phyloP scores from a whole-genome alignment of 2,329 filamentous ascomycete genomes.

The Colletotrichum sp. region DNA sequence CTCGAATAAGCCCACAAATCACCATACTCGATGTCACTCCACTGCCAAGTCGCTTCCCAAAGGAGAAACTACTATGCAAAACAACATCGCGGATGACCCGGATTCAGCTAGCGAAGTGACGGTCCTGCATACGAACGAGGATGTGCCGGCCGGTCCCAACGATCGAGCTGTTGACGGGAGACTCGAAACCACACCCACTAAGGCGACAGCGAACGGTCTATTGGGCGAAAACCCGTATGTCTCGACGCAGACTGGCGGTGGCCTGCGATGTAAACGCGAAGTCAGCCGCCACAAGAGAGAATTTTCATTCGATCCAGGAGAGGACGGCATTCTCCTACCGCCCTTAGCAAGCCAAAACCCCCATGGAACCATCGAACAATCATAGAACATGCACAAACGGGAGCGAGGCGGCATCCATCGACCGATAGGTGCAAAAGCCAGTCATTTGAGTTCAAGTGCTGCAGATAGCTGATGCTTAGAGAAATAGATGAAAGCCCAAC shows the following conservation, averaged over 20 bases:
- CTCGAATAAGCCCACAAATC: not conserved
- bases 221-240: not conserved
- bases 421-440: not conserved
- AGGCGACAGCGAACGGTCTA: not conserved
- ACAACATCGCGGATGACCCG: not conserved
- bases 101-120: not conserved
- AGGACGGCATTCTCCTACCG: constrained; percentile 21
- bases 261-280: not conserved
- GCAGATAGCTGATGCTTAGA: not conserved
- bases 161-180: not conserved
- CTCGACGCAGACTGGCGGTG: not conserved
- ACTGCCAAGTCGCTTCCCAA: not conserved
- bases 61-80: not conserved
- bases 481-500: not conserved
- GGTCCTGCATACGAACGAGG: not conserved
- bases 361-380: not conserved
- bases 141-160: not conserved
- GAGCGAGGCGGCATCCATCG: not conserved
- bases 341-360: not conserved
- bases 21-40: not conserved
- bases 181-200: not conserved
- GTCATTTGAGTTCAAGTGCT: not conserved
- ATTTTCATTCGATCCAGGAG: constrained; percentile 32
- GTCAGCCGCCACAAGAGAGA: constrained; percentile 23
- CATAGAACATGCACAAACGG: not conserved